Base-by-base conservation (phyloP, 148 eudicot genomes). In the Fagopyrum esculentum region DNA sequence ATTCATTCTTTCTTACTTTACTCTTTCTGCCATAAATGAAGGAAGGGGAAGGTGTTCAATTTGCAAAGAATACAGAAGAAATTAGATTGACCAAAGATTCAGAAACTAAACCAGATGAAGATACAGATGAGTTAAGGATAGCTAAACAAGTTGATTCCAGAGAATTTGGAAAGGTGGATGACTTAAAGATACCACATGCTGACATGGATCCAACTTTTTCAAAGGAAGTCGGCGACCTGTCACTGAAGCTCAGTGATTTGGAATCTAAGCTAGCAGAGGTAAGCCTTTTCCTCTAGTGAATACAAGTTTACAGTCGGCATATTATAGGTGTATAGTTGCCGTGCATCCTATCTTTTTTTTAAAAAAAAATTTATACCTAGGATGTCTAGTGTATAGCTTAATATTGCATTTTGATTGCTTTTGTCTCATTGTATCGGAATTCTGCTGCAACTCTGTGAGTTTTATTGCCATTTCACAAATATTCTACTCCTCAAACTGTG, bases 201-300 rank as follows among this genome's bases (percentile, higher is more conserved):
- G 64, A 71, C 50, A 74, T 64, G 16, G 82, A 77, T 66, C 77
- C 69, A 29, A 70, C 52, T 22, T 59, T 80, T 74, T 61, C 29
- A 57, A 78, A 83, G 54, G 85, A 83, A 59, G 22, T 78, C 6
- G 87, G 84, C 52, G 87, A 85, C 57, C 77, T 88, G 81, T 83
- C 84, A 75, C 80, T 78, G 64, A 90, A 88, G 75, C 13, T 88
- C 56, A 79, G 75, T 80, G 74, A 46, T 69, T 46, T 86, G 77
- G 87, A 80, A 73, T 73, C 76, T 75, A 86, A 85, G 77, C 79
- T 88, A 75, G 77, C 66, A 16, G 86, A 90, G 91, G 95, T 90
- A 29, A 69, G 73, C 61, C 69, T 81, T 35, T 77, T 19, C 30
- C 6, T 51, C 9, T 50, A 55, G 6, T 6, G 3, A 68, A 46